Percentiles rank a stretch among this genome's conserved stretches.
Evolutionary conservation across 2,329 filamentous ascomycete genomes (phyloP).

Genomic region (Kalmusia sp.): DNA sequence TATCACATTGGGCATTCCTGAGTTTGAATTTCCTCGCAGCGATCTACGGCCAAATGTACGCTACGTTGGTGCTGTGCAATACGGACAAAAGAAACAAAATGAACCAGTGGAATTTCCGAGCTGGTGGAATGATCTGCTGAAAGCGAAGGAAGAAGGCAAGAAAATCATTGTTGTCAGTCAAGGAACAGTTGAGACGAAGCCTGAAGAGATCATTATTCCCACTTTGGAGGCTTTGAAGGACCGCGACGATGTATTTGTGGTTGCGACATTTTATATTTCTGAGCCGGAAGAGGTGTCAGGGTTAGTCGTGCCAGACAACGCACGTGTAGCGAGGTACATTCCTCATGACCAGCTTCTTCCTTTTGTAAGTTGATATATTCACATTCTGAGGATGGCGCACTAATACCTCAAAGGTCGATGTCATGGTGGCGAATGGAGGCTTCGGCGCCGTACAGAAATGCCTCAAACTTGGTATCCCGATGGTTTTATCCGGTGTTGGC

Average conservation of each 20-base stretch:
- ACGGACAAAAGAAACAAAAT: background rate
- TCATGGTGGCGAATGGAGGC: constrained; percentile 59
- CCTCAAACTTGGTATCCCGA: constrained; percentile 55
- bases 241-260: constrained; percentile 50
- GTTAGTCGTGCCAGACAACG: constrained; percentile 49
- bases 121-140: constrained; percentile 56
- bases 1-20: constrained; percentile 45
- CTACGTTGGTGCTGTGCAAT: constrained; percentile 51
- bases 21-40: constrained; percentile 44
- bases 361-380: constrained; percentile 16
- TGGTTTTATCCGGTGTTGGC: constrained; percentile 54
- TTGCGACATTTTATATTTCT: constrained; percentile 44
- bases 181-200: constrained; percentile 53
- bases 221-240: constrained; percentile 52
- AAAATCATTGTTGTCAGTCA: constrained; percentile 57
- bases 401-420: constrained; percentile 39
- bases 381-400: no score
- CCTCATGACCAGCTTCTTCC: constrained; percentile 57
- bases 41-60: constrained; percentile 50
- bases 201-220: constrained; percentile 54
- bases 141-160: constrained; percentile 47
- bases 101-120: constrained; percentile 40
- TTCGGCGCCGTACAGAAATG: constrained; percentile 58
- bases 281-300: constrained; percentile 31
- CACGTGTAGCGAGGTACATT: constrained; percentile 56